Conservation (phyloP, 2,329 filamentous ascomycete species). For the Teratosphaeria destructans region DNA sequence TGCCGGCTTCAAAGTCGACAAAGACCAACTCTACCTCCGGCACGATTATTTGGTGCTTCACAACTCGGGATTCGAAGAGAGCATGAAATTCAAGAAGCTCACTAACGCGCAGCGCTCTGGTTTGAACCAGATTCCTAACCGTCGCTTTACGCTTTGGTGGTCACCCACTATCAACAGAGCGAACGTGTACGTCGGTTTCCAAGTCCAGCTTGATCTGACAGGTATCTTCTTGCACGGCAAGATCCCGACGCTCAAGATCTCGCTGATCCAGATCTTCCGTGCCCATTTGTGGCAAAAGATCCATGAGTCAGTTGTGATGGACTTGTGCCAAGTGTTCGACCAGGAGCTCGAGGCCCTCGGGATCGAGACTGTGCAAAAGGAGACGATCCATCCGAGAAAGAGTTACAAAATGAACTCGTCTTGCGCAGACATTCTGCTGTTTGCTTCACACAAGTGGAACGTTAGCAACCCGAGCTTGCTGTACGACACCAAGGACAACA, state of each 20-base stretch:
- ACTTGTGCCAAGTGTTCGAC: slow-evolving; percentile 95
- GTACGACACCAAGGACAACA: slow-evolving; percentile 92
- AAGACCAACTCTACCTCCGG: too few species aligned
- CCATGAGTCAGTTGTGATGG: slow-evolving; percentile 97
- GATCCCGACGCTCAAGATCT: slow-evolving; percentile 96
- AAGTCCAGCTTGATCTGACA: slow-evolving; percentile 93
- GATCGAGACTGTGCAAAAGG: slow-evolving; percentile 96
- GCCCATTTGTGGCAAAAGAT: slow-evolving; percentile 99
- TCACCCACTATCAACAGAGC: slow-evolving; percentile 48
- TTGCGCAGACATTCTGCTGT: slow-evolving; percentile 91
- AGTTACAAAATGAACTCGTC: slow-evolving; percentile 99
- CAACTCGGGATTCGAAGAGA: slow-evolving; percentile 1
- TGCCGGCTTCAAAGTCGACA: too few species aligned
- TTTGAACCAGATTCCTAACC: slow-evolving; percentile 97
- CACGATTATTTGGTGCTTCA: too few species aligned
- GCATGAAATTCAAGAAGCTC: slow-evolving; percentile 71
- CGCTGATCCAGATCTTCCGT: slow-evolving; percentile 96
- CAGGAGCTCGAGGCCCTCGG: slow-evolving; percentile 91
- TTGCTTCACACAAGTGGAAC: slow-evolving; percentile 98
- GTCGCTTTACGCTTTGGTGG: slow-evolving; percentile 98
- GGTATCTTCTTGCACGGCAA: slow-evolving; percentile 99
- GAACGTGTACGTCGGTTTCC: slow-evolving; percentile 98
- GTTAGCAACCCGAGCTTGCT: slow-evolving; percentile 86
- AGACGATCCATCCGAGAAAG: slow-evolving; percentile 97
- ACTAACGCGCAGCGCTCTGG: slow-evolving; percentile 94